These are phyloP conservation scores for Crotalaria pallida DNA, from an alignment of 306 rosid genomes.

Conservation along the genomic window DNA sequence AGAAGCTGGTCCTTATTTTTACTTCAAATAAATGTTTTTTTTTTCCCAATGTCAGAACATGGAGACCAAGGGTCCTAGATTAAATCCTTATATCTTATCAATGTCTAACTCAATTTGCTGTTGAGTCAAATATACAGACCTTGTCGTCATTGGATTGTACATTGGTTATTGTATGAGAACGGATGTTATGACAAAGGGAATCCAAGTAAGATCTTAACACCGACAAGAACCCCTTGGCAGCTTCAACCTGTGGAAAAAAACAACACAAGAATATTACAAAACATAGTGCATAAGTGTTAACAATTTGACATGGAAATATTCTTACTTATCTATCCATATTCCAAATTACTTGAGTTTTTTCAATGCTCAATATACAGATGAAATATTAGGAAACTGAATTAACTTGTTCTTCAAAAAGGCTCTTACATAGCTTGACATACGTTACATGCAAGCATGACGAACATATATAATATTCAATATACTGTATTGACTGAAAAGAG, in stretches of 20 bases:
- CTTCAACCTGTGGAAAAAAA: constrained; percentile 54
- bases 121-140: constrained; percentile 43
- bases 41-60: too few relatives aligned
- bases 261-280: neutral
- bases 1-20: neutral
- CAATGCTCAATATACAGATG: neutral
- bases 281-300: neutral
- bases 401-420: neutral
- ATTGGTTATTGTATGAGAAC: constrained; percentile 94
- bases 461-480: neutral
- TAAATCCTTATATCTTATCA: constrained; percentile 1
- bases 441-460: neutral
- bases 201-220: constrained; percentile 80
- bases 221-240: constrained; percentile 75
- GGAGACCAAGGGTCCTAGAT: too few relatives aligned
- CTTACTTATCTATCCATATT: neutral
- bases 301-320: neutral
- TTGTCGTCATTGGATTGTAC: constrained; percentile 97
- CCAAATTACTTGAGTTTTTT: neutral
- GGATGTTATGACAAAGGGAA: constrained; percentile 83
- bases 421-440: neutral
- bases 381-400: neutral
- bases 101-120: neutral
- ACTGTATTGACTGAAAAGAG: neutral
- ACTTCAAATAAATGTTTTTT: too few relatives aligned